Evolutionary conservation across 768 basidiomycete genomes (phyloP).

Genomic region (Pilatotrama ljubarskyi): DNA sequence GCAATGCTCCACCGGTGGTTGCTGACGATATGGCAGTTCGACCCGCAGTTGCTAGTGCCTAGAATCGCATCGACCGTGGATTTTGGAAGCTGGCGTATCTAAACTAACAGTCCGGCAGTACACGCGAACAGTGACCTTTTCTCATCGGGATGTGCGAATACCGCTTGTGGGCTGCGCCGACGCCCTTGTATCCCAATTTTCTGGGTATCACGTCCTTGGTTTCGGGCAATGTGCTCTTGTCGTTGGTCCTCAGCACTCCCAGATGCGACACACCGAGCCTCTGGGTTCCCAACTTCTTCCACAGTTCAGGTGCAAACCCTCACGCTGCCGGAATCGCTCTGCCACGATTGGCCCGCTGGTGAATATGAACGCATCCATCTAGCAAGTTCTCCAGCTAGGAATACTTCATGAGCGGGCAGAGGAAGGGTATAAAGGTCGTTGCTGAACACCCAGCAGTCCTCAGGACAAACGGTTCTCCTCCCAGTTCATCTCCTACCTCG

Average conservation of each 20-base stretch:
- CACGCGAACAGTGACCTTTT: neutral
- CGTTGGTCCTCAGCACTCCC: neutral
- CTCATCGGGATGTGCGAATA: neutral
- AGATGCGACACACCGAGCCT: neutral
- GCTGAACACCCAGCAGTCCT: neutral
- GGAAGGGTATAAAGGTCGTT: slow-evolving; percentile 11
- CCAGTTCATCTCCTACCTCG: neutral
- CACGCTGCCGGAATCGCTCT: slow-evolving; percentile 1
- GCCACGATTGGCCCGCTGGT: neutral
- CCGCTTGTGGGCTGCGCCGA: neutral
- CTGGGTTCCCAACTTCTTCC: neutral
- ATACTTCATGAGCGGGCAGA: neutral
- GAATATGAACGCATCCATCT: neutral
- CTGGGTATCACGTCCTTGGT: neutral
- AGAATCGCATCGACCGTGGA: neutral
- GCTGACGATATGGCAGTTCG: neutral
- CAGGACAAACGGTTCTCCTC: slow-evolving; percentile 8
- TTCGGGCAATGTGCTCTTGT: neutral
- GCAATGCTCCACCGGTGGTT: neutral
- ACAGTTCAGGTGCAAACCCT: neutral
- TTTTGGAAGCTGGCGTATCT: neutral
- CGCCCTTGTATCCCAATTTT: neutral
- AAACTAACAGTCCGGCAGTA: neutral
- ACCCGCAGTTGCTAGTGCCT: neutral
- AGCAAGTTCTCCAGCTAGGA: neutral